These are phyloP conservation scores for Tolypocladium endophyticum DNA, from an alignment of 2,329 filamentous ascomycete genomes.

Conservation along the genomic window DNA sequence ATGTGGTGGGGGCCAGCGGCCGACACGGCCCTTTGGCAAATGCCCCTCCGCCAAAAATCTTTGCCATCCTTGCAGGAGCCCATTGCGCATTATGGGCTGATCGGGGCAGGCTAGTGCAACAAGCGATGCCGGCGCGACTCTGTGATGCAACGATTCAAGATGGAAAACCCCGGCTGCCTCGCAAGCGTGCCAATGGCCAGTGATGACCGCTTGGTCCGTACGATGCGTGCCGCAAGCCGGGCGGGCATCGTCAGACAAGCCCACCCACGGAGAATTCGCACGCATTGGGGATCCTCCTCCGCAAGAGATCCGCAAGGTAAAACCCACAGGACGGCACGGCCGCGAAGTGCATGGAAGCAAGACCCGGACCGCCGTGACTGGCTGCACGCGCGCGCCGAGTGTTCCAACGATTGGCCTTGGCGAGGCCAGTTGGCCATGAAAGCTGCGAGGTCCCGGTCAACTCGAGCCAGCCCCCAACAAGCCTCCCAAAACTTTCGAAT, in stretches of 20 bases:
- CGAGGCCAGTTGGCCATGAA: neutral
- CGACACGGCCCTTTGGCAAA: neutral
- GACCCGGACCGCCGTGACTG: neutral
- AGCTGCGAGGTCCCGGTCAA: neutral
- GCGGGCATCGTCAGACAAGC: neutral
- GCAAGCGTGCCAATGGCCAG: neutral
- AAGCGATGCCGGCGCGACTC: neutral
- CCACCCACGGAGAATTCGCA: neutral
- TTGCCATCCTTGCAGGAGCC: neutral
- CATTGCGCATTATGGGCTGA: neutral
- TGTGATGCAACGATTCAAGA: neutral
- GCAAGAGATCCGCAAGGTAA: neutral
- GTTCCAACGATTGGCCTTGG: neutral
- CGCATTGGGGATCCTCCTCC: neutral
- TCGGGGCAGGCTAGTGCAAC: neutral
- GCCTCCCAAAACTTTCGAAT: neutral
- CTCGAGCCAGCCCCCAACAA: neutral
- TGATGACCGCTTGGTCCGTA: neutral
- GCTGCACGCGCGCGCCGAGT: neutral
- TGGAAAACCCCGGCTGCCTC: neutral
- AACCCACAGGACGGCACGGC: neutral
- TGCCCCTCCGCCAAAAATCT: neutral
- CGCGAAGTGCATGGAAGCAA: neutral
- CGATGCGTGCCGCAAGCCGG: neutral
- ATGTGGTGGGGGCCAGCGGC: neutral